Evolutionary conservation across 371 early-diverging fungal species (phyloP).

Genomic region (Circinella umbellata): DNA sequence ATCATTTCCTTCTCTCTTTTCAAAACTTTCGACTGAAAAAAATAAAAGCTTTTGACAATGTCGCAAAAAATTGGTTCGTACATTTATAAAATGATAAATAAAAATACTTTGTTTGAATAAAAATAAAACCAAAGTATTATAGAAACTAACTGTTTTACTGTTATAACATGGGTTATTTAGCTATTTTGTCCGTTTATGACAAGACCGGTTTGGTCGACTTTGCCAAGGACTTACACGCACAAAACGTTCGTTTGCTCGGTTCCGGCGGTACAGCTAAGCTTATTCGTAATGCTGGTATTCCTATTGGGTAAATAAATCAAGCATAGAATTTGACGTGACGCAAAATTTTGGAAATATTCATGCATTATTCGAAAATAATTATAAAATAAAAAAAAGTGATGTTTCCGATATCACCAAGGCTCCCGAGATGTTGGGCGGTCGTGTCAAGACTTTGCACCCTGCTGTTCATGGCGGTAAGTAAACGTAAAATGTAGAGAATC

Average conservation of each 20-base stretch:
- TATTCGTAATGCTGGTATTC: slow-evolving; percentile 87
- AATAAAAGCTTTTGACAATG: slow-evolving; percentile 11
- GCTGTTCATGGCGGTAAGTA: slow-evolving; percentile 93
- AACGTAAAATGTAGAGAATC: no score
- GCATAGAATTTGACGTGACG: neutral
- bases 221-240: slow-evolving; percentile 78
- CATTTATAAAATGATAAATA: neutral
- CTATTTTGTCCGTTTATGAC: slow-evolving; percentile 96
- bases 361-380: slow-evolving; percentile 4
- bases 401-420: slow-evolving; percentile 97
- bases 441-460: slow-evolving; percentile 98
- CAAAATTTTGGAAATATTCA: slow-evolving; percentile 4
- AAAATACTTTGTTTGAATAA: neutral
- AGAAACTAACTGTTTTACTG: neutral
- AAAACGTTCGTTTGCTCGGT: slow-evolving; percentile 86
- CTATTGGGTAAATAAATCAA: slow-evolving; percentile 72
- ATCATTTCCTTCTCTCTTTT: neutral
- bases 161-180: slow-evolving; percentile 31
- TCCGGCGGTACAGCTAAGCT: slow-evolving; percentile 96
- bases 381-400: slow-evolving; percentile 68
- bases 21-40: neutral
- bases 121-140: neutral
- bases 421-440: slow-evolving; percentile 98
- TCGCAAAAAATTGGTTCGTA: slow-evolving; percentile 25
- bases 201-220: slow-evolving; percentile 94